Conservation (phyloP, 305 asterid species). For the Ilex paraguariensis region DNA sequence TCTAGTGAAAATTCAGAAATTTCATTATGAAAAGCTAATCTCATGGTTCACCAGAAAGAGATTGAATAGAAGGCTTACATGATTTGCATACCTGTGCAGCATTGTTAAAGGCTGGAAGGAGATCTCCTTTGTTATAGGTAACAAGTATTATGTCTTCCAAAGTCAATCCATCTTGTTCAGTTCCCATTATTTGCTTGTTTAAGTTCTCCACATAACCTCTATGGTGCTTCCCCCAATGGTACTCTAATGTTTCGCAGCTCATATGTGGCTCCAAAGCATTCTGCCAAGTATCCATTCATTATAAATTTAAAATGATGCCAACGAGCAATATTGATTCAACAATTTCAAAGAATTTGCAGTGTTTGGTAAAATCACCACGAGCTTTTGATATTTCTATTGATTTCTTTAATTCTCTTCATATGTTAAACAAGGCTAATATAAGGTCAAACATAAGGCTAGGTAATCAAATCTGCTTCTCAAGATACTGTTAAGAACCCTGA, state of each 20-base stretch:
- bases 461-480: too few species aligned
- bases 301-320: background rate
- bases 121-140: constrained; percentile 77
- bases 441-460: background rate
- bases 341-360: background rate
- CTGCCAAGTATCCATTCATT: constrained; percentile 21
- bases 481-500: too few species aligned
- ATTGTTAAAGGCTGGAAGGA: constrained; percentile 87
- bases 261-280: constrained; percentile 79
- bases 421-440: background rate
- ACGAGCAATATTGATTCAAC: too few species aligned
- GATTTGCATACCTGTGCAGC: constrained; percentile 77
- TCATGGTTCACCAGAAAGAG: too few species aligned
- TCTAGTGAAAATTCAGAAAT: background rate
- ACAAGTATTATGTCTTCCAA: background rate
- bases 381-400: too few species aligned
- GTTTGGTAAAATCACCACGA: too few species aligned
- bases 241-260: too few species aligned
- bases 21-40: background rate
- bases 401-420: too few species aligned
- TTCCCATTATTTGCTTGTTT: constrained; percentile 86
- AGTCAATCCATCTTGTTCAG: constrained; percentile 39
- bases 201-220: constrained; percentile 84
- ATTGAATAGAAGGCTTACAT: too few species aligned
- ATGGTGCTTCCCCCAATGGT: too few species aligned